These are phyloP conservation scores for Pisolithus sp. DNA, from an alignment of 768 basidiomycete species.

Conservation along the genomic window DNA sequence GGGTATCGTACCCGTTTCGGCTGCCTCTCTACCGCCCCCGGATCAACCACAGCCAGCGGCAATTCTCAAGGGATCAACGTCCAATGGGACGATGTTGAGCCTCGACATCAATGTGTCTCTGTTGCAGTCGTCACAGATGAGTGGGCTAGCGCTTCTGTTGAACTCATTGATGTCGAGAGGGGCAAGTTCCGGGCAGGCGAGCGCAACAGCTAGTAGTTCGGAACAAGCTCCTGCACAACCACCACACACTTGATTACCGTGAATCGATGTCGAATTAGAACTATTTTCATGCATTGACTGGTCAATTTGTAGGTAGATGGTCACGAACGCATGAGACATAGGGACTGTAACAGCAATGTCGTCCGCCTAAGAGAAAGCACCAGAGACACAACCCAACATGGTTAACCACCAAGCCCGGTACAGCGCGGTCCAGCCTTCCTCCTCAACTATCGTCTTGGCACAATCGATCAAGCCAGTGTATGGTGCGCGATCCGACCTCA, in stretches of 20 bases:
- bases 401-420: slow-evolving; percentile 88
- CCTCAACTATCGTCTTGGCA: slow-evolving; percentile 65
- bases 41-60: slow-evolving; percentile 67
- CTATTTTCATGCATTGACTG: too few species aligned
- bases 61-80: slow-evolving; percentile 65
- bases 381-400: slow-evolving; percentile 52
- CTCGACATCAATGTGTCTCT: slow-evolving; percentile 75
- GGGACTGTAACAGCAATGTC: background rate
- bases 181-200: slow-evolving; percentile 17
- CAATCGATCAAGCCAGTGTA: slow-evolving; percentile 73
- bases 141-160: slow-evolving; percentile 61
- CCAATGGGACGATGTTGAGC: slow-evolving; percentile 65
- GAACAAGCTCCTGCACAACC: slow-evolving; percentile 14
- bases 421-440: slow-evolving; percentile 69
- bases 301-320: too few species aligned
- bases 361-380: slow-evolving; percentile 34
- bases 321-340: too few species aligned
- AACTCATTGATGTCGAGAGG: slow-evolving; percentile 61
- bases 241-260: slow-evolving; percentile 12
- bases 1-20: slow-evolving; percentile 68
- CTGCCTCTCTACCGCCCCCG: slow-evolving; percentile 42
- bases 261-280: too few species aligned
- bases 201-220: slow-evolving; percentile 4
- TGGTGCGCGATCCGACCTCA: slow-evolving; percentile 74
- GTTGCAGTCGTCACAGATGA: slow-evolving; percentile 72